Conservation (phyloP, 1,284 basidiomycete species). For the Cryptococcus sp. region DNA sequence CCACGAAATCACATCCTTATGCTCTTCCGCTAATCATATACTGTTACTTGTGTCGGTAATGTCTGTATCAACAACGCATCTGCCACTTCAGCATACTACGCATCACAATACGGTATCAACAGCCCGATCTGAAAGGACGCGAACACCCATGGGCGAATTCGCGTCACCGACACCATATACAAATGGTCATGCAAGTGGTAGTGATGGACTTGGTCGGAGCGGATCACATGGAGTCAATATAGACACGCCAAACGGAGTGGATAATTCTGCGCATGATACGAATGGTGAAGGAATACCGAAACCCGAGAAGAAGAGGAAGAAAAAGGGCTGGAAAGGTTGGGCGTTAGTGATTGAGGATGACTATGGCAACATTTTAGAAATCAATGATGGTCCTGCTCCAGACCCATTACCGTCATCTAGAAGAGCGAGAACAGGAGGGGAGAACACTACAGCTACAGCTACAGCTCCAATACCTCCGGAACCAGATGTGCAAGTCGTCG, state of each 20-base stretch:
- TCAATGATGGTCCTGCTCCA: conserved; percentile 11
- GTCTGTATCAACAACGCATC: too few species aligned
- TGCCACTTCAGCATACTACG: too few species aligned
- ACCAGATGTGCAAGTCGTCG: neutral
- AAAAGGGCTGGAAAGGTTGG: conserved; percentile 44
- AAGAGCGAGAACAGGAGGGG: neutral
- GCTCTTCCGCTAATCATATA: too few species aligned
- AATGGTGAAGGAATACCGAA: neutral
- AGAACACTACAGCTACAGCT: neutral
- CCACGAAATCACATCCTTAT: too few species aligned
- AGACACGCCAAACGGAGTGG: too few species aligned
- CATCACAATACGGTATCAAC: too few species aligned
- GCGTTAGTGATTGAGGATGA: conserved; percentile 41
- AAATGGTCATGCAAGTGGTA: neutral
- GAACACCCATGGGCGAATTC: too few species aligned
- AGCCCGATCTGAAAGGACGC: too few species aligned
- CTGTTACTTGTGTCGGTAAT: too few species aligned
- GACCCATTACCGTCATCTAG: neutral
- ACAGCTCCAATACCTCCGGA: neutral
- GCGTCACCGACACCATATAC: too few species aligned
- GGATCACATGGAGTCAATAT: neutral
- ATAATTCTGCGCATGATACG: too few species aligned
- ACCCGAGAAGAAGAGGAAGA: conserved; percentile 24
- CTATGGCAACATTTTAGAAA: conserved; percentile 30
- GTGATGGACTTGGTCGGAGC: neutral